Percentiles rank a stretch among this genome's conserved stretches.
phyloP scores from a whole-genome alignment of 495 filamentous ascomycete species.

The Geopyxis carbonaria region DNA sequence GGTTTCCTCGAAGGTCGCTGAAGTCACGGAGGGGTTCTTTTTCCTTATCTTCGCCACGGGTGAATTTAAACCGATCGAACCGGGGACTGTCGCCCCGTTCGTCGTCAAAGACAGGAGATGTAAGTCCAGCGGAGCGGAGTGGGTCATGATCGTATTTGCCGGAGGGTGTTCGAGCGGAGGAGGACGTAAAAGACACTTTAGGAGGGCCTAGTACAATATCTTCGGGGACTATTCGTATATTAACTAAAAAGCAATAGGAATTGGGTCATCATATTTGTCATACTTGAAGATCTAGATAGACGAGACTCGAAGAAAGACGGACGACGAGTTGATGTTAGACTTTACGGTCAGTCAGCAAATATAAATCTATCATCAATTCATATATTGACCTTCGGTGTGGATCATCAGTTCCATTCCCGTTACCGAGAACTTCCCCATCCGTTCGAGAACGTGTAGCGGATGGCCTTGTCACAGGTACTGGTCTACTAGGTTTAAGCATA shows the following conservation, averaged over 20 bases:
- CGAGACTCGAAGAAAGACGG: conserved; percentile 42
- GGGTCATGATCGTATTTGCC: conserved; percentile 31
- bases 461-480: conserved; percentile 33
- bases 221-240: conserved; percentile 48
- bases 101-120: conserved; percentile 22
- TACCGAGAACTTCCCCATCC: conserved; percentile 27
- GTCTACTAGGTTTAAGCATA: conserved; percentile 28
- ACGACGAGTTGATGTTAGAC: conserved; percentile 34
- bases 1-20: conserved; percentile 31
- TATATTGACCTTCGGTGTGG: conserved; percentile 1
- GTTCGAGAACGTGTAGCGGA: conserved; percentile 30
- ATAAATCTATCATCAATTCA: conserved; percentile 30
- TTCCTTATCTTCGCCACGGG: conserved; percentile 47
- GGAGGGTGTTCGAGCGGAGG: conserved; percentile 36
- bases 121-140: conserved; percentile 11
- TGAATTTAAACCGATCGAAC: conserved; percentile 42
- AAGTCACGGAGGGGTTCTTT: conserved; percentile 37
- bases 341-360: conserved; percentile 30
- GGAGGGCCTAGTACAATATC: conserved; percentile 83
- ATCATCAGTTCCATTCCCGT: conserved; percentile 26
- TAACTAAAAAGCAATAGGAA: conserved; percentile 14
- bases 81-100: conserved; percentile 23
- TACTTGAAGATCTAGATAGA: conserved; percentile 46
- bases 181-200: conserved; percentile 72
- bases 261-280: conserved; percentile 26